Conservation (phyloP, 2,329 filamentous ascomycete species). For the Colletotrichum lupini region DNA sequence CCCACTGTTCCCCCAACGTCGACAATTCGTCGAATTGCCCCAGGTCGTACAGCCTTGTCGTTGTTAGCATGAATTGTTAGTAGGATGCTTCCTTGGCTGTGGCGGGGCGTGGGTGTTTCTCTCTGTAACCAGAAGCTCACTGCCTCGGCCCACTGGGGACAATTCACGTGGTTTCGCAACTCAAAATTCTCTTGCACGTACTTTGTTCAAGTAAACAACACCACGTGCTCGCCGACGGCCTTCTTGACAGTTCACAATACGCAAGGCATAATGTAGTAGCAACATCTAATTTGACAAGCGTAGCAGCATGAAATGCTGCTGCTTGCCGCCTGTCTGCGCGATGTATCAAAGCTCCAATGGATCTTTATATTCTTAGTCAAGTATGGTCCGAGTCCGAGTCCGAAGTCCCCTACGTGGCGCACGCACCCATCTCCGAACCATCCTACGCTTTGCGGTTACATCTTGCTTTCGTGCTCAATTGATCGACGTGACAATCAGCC, state of each 20-base stretch:
- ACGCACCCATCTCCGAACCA: no score
- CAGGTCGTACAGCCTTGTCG: neutral
- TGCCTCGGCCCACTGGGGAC: slow-evolving; percentile 12
- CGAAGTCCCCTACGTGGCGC: neutral
- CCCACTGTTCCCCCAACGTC: neutral
- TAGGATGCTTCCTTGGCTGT: slow-evolving; percentile 7
- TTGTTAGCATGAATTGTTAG: neutral
- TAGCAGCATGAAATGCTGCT: neutral
- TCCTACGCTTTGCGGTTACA: no score
- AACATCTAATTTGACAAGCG: neutral
- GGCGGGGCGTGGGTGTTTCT: slow-evolving; percentile 20
- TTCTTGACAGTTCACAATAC: neutral
- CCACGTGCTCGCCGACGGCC: neutral
- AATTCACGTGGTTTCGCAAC: slow-evolving; percentile 11
- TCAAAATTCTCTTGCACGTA: neutral
- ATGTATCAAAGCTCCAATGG: neutral
- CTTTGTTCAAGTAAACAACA: neutral
- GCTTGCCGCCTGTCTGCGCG: neutral
- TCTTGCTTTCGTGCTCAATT: no score
- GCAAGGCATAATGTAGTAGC: neutral
- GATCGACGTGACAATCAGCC: no score
- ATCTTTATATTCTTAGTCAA: neutral
- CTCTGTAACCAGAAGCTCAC: slow-evolving; percentile 8
- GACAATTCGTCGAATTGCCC: neutral
- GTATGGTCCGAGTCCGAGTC: neutral